phyloP scores from a whole-genome alignment of 768 basidiomycete species.

The Coprinopsis sp. region DNA sequence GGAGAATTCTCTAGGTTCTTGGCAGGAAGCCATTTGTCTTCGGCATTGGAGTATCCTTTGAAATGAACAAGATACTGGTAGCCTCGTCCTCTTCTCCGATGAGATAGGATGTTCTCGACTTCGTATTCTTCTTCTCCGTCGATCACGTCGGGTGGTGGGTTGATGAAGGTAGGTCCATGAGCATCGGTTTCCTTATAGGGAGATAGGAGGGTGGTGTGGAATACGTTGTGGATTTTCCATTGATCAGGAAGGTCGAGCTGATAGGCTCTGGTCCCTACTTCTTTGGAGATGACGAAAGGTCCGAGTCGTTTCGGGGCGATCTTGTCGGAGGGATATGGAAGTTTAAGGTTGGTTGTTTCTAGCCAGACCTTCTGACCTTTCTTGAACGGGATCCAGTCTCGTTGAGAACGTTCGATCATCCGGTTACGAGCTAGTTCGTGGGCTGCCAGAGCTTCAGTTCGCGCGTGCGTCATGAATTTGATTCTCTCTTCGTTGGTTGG shows the following conservation, averaged over 20 bases:
- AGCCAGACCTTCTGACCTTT: constrained; percentile 8
- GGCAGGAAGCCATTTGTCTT: not conserved
- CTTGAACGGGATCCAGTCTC: not conserved
- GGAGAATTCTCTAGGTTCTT: not conserved
- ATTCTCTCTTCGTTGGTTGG: constrained; percentile 2
- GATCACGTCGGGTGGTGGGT: constrained; percentile 7
- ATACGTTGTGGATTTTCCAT: constrained; percentile 14
- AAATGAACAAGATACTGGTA: not conserved
- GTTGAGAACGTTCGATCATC: constrained; percentile 4
- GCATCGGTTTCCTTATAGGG: constrained; percentile 8
- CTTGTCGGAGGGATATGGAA: not conserved
- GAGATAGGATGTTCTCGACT: not conserved
- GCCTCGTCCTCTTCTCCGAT: not conserved
- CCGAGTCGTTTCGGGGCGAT: constrained; percentile 6
- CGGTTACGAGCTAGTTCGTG: constrained; percentile 7
- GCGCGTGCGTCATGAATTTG: not conserved
- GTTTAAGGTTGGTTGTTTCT: not conserved
- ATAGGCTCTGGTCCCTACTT: constrained; percentile 11
- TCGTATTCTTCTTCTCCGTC: constrained; percentile 10
- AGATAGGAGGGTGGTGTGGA: constrained; percentile 4
- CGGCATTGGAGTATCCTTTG: not conserved
- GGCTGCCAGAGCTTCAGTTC: constrained; percentile 14
- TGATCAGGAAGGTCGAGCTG: constrained; percentile 8
- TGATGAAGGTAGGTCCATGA: constrained; percentile 1
- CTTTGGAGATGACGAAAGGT: constrained; percentile 6